Base-by-base conservation (phyloP, 345 rosid species). In the Odontarrhena argentea region DNA sequence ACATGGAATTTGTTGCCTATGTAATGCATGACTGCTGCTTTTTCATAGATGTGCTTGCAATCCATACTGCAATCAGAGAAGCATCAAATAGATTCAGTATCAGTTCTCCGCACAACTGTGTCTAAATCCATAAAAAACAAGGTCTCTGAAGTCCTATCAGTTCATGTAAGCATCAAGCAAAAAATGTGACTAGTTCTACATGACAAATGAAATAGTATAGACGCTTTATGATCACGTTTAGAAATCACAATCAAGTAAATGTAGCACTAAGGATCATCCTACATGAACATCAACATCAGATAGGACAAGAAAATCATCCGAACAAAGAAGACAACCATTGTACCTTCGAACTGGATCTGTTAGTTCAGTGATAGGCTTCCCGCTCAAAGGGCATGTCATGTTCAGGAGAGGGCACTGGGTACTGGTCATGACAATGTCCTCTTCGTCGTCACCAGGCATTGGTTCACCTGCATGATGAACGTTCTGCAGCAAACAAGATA, bases 401-500 rank as follows among this genome's bases (percentile, higher is more conserved):
- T 91, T 94, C 76, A 88, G 74, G 62, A 94, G 68, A 80, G 70
- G 87, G 76, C 82, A 78, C 84, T 87, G 89, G 11, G 95, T 88
- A 76, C 83, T 82, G 51, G 95, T 94, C 96, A 91, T 82, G 53
- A 94, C 64, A 48, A 94, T 76, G 69, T 94, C 97, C 74, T 85
- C 97, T 78, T 84, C 88, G 60, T 91, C 99, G 9, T 91, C 97
- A 66, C 95, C 99, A 15, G 97, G 96, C 93, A 91, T 83, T 65
- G 86, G 88, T 57, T 88, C 83, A 34, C 95, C 96, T 42, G 68
- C 75, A 71, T 88, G 99, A 79, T 88, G 97, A 78, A 94, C 95
- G 64, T 88, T 83, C 98, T 93, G 82, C 75, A 70, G 54, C 14
- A 48, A 25, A 47, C 36, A 57, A 62, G 61, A 65, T 8, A 52